Evolutionary conservation across 148 eudicot species (phyloP).

Genomic region (Amaranthus palmeri): DNA sequence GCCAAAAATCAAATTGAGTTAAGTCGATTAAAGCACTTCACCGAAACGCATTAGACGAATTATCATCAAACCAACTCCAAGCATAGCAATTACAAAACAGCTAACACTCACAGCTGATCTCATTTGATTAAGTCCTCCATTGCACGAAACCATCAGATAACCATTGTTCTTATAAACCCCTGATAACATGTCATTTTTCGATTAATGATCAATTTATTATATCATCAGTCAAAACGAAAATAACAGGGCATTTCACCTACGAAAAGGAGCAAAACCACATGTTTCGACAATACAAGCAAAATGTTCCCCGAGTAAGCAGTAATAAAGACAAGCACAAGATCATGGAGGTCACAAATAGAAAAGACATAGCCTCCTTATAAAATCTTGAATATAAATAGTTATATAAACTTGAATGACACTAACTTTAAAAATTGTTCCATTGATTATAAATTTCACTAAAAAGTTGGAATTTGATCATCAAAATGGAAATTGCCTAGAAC

Average conservation of each 20-base stretch:
- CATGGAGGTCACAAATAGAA: background rate
- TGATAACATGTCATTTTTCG: slow-evolving; percentile 24
- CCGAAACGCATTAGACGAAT: background rate
- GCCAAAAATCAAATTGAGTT: background rate
- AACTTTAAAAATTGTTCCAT: background rate
- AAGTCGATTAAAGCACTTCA: slow-evolving; percentile 1
- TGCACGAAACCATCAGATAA: slow-evolving; percentile 94
- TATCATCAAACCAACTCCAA: background rate
- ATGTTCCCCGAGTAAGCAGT: background rate
- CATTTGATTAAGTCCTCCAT: slow-evolving; percentile 99
- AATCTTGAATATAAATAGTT: background rate
- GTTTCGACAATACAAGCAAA: slow-evolving; percentile 7
- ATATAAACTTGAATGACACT: background rate
- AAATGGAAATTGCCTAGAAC: slow-evolving; percentile 4
- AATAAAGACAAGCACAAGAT: background rate
- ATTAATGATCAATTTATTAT: slow-evolving; percentile 1
- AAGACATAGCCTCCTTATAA: background rate
- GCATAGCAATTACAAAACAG: background rate
- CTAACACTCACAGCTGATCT: slow-evolving; percentile 78
- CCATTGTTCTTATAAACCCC: slow-evolving; percentile 98
- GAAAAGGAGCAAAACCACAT: background rate
- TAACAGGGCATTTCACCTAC: background rate
- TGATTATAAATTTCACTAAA: background rate
- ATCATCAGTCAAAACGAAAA: background rate
- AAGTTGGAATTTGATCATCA: background rate